Base-by-base conservation (phyloP, 2,329 filamentous ascomycete species). In the Lomentospora prolificans region DNA sequence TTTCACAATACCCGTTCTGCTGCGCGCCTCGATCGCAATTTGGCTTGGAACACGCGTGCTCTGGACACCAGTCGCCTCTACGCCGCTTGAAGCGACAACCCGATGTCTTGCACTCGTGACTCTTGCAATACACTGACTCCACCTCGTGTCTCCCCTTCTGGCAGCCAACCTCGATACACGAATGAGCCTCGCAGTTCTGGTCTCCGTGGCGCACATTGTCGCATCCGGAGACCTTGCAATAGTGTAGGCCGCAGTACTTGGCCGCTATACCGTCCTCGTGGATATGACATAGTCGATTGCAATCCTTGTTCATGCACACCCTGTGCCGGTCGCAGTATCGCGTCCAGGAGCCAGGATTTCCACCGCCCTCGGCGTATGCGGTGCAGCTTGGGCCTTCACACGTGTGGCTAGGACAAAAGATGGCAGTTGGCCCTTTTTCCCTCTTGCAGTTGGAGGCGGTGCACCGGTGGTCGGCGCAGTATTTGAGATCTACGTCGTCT, bases 381-480 rank as follows among this genome's bases (percentile, higher is more conserved):
- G 58, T 48, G 53, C 63, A 64, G 39, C 53, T 57, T 4, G 53
- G 28, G 3, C 57, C 55, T 14, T 59, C 58, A 53, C 63, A 64
- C 10, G 60, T 62, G 57, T 64, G 63, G 3, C 30, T 41, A 8
- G 48, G 31, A 53, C 63, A 64, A 54, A 55, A 57, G 8, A 54
- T 50, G 44, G 56, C 52, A 4, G 19, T 22, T 12, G 36, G 33
- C 2, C 17, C 9, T 7, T 53, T 52, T 5, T 28, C 48, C 9
- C 19, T 9, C 9, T 50, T 56, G 48, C 65, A 66, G 5, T 19
- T 50, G 14, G 36, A 14, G 5, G 59, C 58, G n/a, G 57, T 46
- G 58, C 65, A 66, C 53, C 61, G 60, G 57, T 66, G 65, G 41
- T 50, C 46, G n/a, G 39, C 27, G 58, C 65, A 66, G 59, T 60